A percentile compares a stretch with the other conserved stretches of the same genome.
phyloP scores from a whole-genome alignment of 2,329 filamentous ascomycete species.

The Xylariaceae sp. region DNA sequence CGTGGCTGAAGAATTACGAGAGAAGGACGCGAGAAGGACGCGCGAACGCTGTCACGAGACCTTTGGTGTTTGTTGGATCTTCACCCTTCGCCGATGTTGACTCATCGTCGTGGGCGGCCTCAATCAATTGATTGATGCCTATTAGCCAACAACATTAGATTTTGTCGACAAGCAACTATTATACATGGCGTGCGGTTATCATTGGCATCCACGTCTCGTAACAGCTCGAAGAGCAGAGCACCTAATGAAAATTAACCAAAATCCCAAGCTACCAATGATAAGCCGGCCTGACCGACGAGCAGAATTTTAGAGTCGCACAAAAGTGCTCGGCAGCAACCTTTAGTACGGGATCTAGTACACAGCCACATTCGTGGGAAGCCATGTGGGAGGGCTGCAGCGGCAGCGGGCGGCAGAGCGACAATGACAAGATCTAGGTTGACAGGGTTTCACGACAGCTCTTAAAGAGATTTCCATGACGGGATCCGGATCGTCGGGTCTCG shows the following conservation, averaged over 20 bases:
- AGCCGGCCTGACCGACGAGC: slow-evolving; percentile 20
- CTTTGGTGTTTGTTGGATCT: slow-evolving; percentile 4
- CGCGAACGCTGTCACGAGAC: slow-evolving; percentile 22
- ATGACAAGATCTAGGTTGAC: no score
- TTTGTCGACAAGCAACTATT: no score
- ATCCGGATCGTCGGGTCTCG: slow-evolving; percentile 25
- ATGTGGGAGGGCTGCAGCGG: slow-evolving; percentile 6
- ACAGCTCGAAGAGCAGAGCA: not conserved
- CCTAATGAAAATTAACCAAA: not conserved
- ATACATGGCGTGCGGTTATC: not conserved
- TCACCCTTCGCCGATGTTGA: slow-evolving; percentile 14
- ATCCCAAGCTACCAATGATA: not conserved
- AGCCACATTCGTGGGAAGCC: slow-evolving; percentile 4
- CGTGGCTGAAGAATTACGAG: no score
- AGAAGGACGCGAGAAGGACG: not conserved
- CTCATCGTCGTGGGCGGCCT: slow-evolving; percentile 22
- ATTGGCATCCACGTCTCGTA: not conserved
- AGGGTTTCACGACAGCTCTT: slow-evolving; percentile 18
- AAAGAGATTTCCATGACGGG: slow-evolving; percentile 16
- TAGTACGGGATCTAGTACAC: not conserved
- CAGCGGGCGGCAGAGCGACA: slow-evolving; percentile 10
- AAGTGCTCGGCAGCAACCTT: no score
- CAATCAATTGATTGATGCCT: no score
- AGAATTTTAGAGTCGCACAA: no score
- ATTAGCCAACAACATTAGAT: no score